Evolutionary conservation across 2,329 filamentous ascomycete genomes (phyloP).

Genomic region (Tolypocladium nubicola): DNA sequence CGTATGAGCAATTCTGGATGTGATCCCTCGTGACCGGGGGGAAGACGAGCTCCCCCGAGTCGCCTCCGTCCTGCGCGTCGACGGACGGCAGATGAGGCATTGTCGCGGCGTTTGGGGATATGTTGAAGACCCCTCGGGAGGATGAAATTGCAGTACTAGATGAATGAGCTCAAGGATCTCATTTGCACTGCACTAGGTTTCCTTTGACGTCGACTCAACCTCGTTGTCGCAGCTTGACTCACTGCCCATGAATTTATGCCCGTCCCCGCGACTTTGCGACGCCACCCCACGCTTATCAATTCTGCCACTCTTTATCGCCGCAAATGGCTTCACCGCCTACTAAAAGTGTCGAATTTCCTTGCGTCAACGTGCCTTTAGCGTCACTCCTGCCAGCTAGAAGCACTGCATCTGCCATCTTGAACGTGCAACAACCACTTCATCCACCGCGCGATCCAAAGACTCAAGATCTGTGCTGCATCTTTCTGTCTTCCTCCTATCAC

Average conservation of each 20-base stretch:
- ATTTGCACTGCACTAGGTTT: background rate
- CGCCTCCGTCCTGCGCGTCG: slow-evolving; percentile 4
- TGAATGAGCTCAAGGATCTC: background rate
- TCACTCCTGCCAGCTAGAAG: background rate
- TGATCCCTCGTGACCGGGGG: slow-evolving; percentile 76
- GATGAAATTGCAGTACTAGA: background rate
- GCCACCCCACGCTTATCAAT: slow-evolving; percentile 13
- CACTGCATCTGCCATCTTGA: background rate
- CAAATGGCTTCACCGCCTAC: slow-evolving; percentile 11
- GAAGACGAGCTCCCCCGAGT: slow-evolving; percentile 46
- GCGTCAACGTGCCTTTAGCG: background rate
- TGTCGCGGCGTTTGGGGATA: background rate
- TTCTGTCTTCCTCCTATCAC: background rate
- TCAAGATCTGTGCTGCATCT: background rate
- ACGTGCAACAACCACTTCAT: background rate
- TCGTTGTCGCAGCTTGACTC: background rate
- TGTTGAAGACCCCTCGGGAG: background rate
- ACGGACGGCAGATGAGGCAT: slow-evolving; percentile 24
- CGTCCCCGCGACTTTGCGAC: background rate
- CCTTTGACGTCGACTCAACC: background rate
- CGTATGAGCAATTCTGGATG: slow-evolving; percentile 89
- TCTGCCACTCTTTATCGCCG: slow-evolving; percentile 12
- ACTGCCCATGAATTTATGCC: background rate
- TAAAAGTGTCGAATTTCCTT: background rate
- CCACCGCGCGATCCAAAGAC: background rate